Conservation (phyloP, 305 asterid species). For the Monarda citriodora region DNA sequence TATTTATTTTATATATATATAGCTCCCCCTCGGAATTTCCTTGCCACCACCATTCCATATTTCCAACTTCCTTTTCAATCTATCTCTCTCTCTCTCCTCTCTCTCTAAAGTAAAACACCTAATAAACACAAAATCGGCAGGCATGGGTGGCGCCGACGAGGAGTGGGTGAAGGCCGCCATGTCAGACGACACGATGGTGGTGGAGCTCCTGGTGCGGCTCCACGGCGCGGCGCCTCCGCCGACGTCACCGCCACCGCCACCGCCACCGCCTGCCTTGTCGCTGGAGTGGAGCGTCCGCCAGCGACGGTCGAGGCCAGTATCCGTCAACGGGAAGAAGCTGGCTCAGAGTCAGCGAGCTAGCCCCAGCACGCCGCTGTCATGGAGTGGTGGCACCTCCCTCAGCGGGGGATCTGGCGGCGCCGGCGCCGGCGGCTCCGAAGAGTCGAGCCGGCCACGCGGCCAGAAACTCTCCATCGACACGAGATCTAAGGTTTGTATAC, state of each 20-base stretch:
- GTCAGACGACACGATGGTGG: conserved; percentile 66
- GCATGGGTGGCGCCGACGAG: conserved; percentile 49
- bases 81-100: conserved; percentile 11
- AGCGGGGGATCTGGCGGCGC: conserved; percentile 61
- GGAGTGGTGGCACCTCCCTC: conserved; percentile 73
- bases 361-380: conserved; percentile 86
- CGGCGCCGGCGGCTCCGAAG: conserved; percentile 45
- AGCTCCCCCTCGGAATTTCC: conserved; percentile 42
- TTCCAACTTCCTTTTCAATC: conserved; percentile 12
- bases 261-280: conserved; percentile 28
- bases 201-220: conserved; percentile 59
- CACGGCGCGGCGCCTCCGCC: conserved; percentile 27
- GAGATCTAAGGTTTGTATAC: conserved; percentile 86
- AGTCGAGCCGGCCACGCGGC: conserved; percentile 38
- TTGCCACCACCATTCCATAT: conserved; percentile 46
- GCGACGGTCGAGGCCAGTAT: conserved; percentile 57
- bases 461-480: conserved; percentile 28
- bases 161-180: conserved; percentile 78
- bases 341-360: conserved; percentile 62
- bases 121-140: conserved; percentile 8
- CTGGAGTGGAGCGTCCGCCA: conserved; percentile 87
- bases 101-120: conserved; percentile 9
- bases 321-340: conserved; percentile 29
- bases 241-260: conserved; percentile 17
- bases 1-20: conserved; percentile 4